Conservation (phyloP, 192 early-diverging fungal species). For the Coemansia sp. region DNA sequence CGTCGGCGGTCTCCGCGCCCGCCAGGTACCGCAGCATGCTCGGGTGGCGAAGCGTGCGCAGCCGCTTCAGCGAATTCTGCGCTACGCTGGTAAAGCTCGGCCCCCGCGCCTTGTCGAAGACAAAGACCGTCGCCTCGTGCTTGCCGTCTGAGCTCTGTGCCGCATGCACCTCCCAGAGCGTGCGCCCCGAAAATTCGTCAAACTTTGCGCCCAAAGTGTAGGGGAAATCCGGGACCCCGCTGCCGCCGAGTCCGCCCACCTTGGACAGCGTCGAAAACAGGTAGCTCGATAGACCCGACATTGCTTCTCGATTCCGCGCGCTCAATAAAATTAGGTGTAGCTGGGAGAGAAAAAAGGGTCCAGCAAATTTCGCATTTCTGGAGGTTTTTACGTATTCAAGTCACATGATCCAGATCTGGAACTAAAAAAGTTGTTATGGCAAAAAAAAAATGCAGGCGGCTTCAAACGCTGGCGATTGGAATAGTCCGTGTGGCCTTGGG, state of each 20-base stretch:
- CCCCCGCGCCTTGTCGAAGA: constrained; percentile 68
- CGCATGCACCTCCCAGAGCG: constrained; percentile 63
- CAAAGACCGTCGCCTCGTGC: constrained; percentile 72
- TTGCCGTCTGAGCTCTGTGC: constrained; percentile 52
- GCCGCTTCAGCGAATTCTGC: constrained; percentile 78
- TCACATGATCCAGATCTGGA: no score
- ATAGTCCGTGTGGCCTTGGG: constrained; percentile 44
- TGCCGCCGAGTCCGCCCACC: constrained; percentile 49
- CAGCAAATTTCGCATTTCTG: no score
- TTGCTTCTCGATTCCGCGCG: no score
- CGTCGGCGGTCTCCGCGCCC: constrained; percentile 61
- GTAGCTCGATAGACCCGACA: constrained; percentile 41
- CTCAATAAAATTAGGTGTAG: no score
- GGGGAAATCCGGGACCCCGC: constrained; percentile 61
- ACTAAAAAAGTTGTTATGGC: not conserved
- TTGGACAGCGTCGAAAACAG: constrained; percentile 41
- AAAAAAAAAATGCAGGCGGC: not conserved
- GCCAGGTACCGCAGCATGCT: constrained; percentile 80
- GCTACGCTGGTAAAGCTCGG: constrained; percentile 75
- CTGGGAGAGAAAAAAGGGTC: no score
- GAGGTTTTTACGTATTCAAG: no score
- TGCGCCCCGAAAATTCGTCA: constrained; percentile 53
- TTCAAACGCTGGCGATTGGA: constrained; percentile 8
- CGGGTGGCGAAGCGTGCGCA: constrained; percentile 88
- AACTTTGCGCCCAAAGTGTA: constrained; percentile 65